Evolutionary conservation across 2,329 filamentous ascomycete genomes (phyloP), one percentile per base, ranked within the genome.

Genomic region (Ceratocystis eucalypticola): DNA sequence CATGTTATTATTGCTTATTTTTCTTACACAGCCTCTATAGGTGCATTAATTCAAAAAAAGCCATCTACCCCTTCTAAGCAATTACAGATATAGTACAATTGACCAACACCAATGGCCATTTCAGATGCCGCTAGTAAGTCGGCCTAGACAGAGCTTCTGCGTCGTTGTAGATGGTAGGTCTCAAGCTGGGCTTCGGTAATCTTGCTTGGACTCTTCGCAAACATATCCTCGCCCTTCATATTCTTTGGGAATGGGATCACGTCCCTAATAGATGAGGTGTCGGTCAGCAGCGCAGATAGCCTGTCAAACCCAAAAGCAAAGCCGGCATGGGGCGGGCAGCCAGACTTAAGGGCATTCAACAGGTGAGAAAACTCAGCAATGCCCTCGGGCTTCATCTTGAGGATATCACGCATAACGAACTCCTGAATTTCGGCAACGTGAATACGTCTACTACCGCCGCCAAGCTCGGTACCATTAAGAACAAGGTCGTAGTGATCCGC

Each of bases 161-260:
- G 28, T 5, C 76, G 69, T 57, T 74, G 72, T 48, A 82, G 69
- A 10, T 81, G 78, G 69, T 83, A 83, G 0, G 77, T 78, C 64
- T 71, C 72, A 65, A 82, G 73, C 70, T 82, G 77, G 62, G 83
- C 82, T 67, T 83, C 76, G 0, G 82, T 88, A 69, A 96, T 79
- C 69, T 74, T 75, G 63, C 86, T 86, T 0, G 94, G 94, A 69
- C 89, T 89, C 71, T 84, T 85, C 2, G 96, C 90, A 75, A 96
- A 83, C 66, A 85, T 76, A 76, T 99, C 94, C 73, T 96, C 89
- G 0, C 94, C 92, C 74, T 86, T 91, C 69, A 91, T 91, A 69
- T 85, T 92, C 79, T 99, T 99, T 0, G 94, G 95, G 73, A 99
- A 99, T 0, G 92, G 92, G 75, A 99, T 96, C 1, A 99, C 93